Evolutionary conservation across 176 grass and related monocot genomes (phyloP).

Genomic region (Oropetium thomaeum): DNA sequence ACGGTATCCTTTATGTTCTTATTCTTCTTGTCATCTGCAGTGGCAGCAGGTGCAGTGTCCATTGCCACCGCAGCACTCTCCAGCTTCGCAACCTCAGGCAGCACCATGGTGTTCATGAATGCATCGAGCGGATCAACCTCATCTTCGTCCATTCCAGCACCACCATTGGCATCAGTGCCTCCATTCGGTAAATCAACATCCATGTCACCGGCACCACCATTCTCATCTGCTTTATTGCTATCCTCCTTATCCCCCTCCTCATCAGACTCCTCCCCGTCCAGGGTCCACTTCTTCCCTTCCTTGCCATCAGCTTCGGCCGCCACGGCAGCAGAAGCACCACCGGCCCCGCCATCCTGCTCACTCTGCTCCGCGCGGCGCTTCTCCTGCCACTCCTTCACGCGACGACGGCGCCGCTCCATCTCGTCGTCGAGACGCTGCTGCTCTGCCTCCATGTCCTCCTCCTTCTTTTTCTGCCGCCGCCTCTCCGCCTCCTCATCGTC

Average conservation of each 20-base stretch:
- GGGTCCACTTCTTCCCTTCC: slow-evolving; percentile 87
- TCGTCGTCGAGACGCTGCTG: slow-evolving; percentile 85
- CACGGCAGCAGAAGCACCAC: not conserved
- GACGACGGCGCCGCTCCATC: slow-evolving; percentile 78
- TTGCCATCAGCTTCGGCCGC: slow-evolving; percentile 25
- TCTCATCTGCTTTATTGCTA: slow-evolving; percentile 25
- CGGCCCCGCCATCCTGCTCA: slow-evolving; percentile 31
- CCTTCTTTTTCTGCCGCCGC: slow-evolving; percentile 46
- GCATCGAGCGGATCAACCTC: slow-evolving; percentile 90
- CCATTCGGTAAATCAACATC: slow-evolving; percentile 49
- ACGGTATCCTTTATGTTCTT: slow-evolving; percentile 34
- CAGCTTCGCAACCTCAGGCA: slow-evolving; percentile 86
- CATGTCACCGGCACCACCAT: slow-evolving; percentile 26
- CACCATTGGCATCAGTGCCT: slow-evolving; percentile 29
- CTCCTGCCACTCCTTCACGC: slow-evolving; percentile 97
- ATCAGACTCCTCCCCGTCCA: slow-evolving; percentile 93
- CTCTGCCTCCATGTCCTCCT: slow-evolving; percentile 88
- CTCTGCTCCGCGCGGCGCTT: slow-evolving; percentile 54
- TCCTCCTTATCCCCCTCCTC: slow-evolving; percentile 70
- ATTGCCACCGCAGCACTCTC: slow-evolving; percentile 33
- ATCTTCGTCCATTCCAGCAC: slow-evolving; percentile 55
- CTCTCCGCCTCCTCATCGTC: slow-evolving; percentile 47
- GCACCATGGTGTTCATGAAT: slow-evolving; percentile 91
- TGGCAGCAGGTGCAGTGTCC: slow-evolving; percentile 17
- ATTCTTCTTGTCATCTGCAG: slow-evolving; percentile 40